Evolutionary conservation across 2,329 filamentous ascomycete species (phyloP), one percentile per base, ranked within the genome.

Genomic region (Aspergillus persii): DNA sequence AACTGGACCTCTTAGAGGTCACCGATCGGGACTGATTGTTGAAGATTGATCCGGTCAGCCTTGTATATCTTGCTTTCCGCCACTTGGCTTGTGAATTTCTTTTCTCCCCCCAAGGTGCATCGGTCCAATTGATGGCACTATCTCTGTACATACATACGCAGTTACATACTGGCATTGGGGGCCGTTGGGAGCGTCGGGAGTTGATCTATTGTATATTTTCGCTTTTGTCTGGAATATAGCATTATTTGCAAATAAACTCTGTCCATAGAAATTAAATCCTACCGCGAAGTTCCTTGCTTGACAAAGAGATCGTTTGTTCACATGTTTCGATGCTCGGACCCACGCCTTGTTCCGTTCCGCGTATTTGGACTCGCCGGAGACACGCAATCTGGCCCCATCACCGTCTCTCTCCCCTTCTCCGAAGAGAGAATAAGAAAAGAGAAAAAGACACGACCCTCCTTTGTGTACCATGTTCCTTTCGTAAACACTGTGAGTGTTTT

Each of bases 1-100:
- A 89, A 68, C 68, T 88, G 66, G 83, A 87, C 53, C 76, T 84
- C 26, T 68, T 88, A 63, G 77, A 81, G 54, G 68, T 87, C 67
- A 74, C 86, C 57, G 85, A 86, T 61, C 76, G 81, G 15, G 58
- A 67, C 26, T 63, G 57, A 62, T 58, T 44, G 44, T n/a, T 46
- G 23, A 33, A 12, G 26, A 41, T 33, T 27, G 27, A 58, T 33
- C 8, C 18, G 23, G 11, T 48, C 9, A 15, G 3, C n/a, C 49
- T 33, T 31, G 8, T 36, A 49, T 23, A 55, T 46, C 44, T 54
- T 55, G 11, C 31, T 30, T 50, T 53, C 54, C 52, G 44, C 54
- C 47, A 31, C 44, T 46, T 15, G 18, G 18, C 18, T 23, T 23
- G 18, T 39, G 2, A 4, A 29, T 56, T 48, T 57, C 50, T 48